phyloP scores from a whole-genome alignment of 2,329 filamentous ascomycete species.

The Botryotinia convoluta region DNA sequence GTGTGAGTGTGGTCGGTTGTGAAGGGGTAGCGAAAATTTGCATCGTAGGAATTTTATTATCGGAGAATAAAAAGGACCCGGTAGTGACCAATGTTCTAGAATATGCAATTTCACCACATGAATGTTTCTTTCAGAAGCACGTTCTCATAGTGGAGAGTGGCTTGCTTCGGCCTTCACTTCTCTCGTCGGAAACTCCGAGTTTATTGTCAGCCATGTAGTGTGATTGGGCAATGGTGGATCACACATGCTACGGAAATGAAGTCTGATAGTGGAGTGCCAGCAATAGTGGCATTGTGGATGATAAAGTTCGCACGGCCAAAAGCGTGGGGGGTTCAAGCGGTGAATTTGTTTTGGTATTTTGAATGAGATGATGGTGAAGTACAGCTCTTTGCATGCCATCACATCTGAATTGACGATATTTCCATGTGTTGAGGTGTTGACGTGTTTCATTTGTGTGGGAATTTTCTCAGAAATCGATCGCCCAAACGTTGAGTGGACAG shows the following conservation, averaged over 20 bases:
- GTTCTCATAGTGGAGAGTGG: not conserved
- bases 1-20: not conserved
- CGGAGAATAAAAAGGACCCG: not conserved
- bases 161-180: not conserved
- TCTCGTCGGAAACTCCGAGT: not conserved
- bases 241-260: not conserved
- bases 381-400: not conserved
- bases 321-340: constrained; percentile 9
- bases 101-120: not conserved
- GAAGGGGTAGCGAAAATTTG: constrained; percentile 7
- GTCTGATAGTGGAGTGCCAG: constrained; percentile 8
- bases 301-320: not conserved
- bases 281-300: not conserved
- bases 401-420: not conserved
- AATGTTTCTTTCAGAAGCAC: not conserved
- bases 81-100: constrained; percentile 7
- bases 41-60: not conserved
- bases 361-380: not conserved
- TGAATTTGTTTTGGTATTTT: not conserved
- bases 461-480: not conserved
- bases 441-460: not conserved
- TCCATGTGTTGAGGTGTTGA: not conserved
- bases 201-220: not conserved
- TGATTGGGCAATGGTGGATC: constrained; percentile 10
- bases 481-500: not conserved